Conservation (phyloP, 2,329 filamentous ascomycete species). For the Calcarisporium arbuscula region DNA sequence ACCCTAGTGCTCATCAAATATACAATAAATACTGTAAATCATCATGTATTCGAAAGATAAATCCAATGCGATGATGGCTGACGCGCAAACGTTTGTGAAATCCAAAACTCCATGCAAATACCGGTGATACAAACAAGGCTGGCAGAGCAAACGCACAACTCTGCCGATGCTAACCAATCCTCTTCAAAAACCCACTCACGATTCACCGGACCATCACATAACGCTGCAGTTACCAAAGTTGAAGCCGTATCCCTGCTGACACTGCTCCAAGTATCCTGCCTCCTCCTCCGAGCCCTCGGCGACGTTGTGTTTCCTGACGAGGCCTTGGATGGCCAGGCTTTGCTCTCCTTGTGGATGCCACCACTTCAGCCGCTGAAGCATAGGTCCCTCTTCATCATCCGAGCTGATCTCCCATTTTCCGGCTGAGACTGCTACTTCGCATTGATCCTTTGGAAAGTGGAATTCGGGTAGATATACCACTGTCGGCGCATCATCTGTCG, state of each 20-base stretch:
- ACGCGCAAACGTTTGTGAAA: too few relatives aligned
- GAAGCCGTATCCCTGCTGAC: conserved; percentile 42
- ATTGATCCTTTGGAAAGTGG: conserved; percentile 76
- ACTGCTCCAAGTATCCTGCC: conserved; percentile 71
- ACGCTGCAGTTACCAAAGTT: conserved; percentile 41
- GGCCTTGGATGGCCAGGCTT: conserved; percentile 66
- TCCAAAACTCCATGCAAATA: too few relatives aligned
- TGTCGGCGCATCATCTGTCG: conserved; percentile 62
- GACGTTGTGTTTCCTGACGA: conserved; percentile 58
- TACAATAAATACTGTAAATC: too few relatives aligned
- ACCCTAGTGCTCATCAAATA: too few relatives aligned
- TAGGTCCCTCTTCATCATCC: conserved; percentile 62
- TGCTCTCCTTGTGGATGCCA: conserved; percentile 89
- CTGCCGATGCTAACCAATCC: too few relatives aligned
- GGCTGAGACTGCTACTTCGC: conserved; percentile 67
- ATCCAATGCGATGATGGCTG: too few relatives aligned
- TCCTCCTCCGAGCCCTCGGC: conserved; percentile 59
- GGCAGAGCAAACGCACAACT: too few relatives aligned
- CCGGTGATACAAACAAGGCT: too few relatives aligned
- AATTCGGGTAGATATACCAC: conserved; percentile 83
- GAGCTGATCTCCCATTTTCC: conserved; percentile 85
- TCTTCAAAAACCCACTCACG: too few relatives aligned
- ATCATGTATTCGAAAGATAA: too few relatives aligned
- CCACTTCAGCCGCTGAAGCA: conserved; percentile 77
- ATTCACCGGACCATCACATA: too few relatives aligned